Evolutionary conservation across 208 protist species (phyloP).

Genomic region (Acanthamoeba quina): DNA sequence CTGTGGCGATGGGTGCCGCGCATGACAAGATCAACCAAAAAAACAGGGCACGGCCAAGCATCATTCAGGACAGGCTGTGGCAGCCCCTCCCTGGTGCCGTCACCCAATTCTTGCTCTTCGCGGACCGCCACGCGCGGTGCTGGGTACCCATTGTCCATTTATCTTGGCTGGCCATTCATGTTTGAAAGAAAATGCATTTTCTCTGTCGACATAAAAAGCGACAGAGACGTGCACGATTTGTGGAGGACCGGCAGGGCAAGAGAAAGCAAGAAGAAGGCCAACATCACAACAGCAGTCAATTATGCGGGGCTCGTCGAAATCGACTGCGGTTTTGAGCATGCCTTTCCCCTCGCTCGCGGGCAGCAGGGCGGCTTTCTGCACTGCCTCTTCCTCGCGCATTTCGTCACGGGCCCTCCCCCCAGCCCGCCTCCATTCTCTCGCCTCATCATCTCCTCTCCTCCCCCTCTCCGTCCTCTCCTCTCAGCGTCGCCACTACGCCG

Average conservation of each 20-base stretch:
- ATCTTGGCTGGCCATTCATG: too few species aligned
- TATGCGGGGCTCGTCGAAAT: constrained; percentile 9
- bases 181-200: too few species aligned
- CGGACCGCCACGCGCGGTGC: too few species aligned
- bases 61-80: too few species aligned
- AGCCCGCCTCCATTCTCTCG: not conserved
- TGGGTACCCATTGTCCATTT: too few species aligned
- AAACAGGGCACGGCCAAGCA: not conserved
- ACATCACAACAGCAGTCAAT: not conserved
- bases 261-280: not conserved
- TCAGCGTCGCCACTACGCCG: not conserved
- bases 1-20: not conserved
- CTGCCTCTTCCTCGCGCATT: not conserved
- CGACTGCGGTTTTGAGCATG: not conserved
- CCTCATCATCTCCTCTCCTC: not conserved
- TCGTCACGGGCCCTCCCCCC: not conserved
- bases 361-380: not conserved
- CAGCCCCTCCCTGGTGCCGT: too few species aligned
- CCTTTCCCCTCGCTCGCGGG: constrained; percentile 1
- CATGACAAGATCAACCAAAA: not conserved
- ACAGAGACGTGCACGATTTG: too few species aligned
- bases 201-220: too few species aligned
- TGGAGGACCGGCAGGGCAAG: too few species aligned
- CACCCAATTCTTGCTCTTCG: too few species aligned
- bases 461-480: not conserved